Evolutionary conservation across 1,284 basidiomycete species (phyloP).

Genomic region (Moniliella sp.): DNA sequence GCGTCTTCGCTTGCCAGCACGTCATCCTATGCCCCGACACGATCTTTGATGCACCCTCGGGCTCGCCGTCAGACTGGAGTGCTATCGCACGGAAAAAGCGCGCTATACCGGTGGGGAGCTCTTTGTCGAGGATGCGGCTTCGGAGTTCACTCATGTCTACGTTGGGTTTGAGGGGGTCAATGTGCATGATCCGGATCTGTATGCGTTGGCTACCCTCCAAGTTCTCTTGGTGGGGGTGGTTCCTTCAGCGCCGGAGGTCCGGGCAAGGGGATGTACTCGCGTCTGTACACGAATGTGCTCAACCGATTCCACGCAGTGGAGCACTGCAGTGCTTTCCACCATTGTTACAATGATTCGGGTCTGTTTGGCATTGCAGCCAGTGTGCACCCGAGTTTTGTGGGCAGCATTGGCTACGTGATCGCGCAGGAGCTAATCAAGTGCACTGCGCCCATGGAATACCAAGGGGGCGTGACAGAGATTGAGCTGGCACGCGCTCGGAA

Average conservation of each 20-base stretch:
- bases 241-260: constrained; percentile 87
- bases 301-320: constrained; percentile 85
- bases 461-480: constrained; percentile 39
- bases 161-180: constrained; percentile 77
- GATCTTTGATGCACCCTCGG: constrained; percentile 6
- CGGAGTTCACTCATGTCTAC: constrained; percentile 80
- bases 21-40: not conserved
- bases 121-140: constrained; percentile 44
- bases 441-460: constrained; percentile 33
- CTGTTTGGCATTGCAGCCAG: constrained; percentile 79
- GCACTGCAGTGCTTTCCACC: constrained; percentile 91
- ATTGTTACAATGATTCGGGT: constrained; percentile 84
- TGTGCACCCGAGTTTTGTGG: constrained; percentile 50
- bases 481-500: constrained; percentile 80
- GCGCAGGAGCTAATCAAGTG: constrained; percentile 49
- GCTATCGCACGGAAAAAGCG: constrained; percentile 39
- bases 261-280: constrained; percentile 96
- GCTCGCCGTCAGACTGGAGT: constrained; percentile 6
- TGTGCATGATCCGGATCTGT: constrained; percentile 81
- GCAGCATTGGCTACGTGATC: constrained; percentile 58
- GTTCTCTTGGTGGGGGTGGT: constrained; percentile 76
- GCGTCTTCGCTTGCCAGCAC: not conserved
- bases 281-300: constrained; percentile 86
- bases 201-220: constrained; percentile 79
- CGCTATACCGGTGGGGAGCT: constrained; percentile 63